Percentiles rank a stretch among this genome's conserved stretches.
phyloP scores from a whole-genome alignment of 345 rosid genomes.

The Populus ilicifolia region DNA sequence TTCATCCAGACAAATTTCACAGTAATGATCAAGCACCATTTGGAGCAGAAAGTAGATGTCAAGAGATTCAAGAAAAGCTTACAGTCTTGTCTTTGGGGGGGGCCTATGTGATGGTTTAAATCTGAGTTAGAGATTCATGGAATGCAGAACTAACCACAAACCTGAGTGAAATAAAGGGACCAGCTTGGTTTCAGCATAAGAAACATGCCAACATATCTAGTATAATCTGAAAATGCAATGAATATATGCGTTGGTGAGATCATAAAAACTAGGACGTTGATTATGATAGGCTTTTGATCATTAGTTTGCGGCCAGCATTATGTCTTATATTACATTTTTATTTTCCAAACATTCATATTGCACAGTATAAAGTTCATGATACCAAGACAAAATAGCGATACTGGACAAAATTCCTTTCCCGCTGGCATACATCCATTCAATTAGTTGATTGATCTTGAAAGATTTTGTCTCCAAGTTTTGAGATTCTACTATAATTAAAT shows the following conservation, averaged over 20 bases:
- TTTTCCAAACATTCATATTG: neutral
- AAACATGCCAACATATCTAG: neutral
- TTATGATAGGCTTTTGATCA: neutral
- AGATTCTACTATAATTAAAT: neutral
- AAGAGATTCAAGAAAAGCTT: neutral
- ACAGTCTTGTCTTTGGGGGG: neutral
- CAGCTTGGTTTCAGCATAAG: neutral
- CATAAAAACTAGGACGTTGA: neutral
- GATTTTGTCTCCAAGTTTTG: neutral
- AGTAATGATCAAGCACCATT: slow-evolving; percentile 12
- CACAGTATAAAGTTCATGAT: neutral
- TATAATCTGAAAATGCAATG: slow-evolving; percentile 2
- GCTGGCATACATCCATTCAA: neutral
- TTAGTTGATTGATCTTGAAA: neutral
- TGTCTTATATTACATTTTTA: no score
- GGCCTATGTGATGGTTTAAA: neutral
- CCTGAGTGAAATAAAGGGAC: neutral
- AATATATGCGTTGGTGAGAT: neutral
- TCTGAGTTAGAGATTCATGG: neutral
- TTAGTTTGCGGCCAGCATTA: neutral
- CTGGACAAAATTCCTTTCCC: neutral
- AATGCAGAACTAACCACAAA: neutral
- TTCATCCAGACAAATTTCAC: slow-evolving; percentile 17
- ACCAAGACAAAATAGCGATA: neutral
- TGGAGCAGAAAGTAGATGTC: neutral